Evolutionary conservation across 2,329 filamentous ascomycete species (phyloP).

Genomic region (Stemphylium vesicarium): DNA sequence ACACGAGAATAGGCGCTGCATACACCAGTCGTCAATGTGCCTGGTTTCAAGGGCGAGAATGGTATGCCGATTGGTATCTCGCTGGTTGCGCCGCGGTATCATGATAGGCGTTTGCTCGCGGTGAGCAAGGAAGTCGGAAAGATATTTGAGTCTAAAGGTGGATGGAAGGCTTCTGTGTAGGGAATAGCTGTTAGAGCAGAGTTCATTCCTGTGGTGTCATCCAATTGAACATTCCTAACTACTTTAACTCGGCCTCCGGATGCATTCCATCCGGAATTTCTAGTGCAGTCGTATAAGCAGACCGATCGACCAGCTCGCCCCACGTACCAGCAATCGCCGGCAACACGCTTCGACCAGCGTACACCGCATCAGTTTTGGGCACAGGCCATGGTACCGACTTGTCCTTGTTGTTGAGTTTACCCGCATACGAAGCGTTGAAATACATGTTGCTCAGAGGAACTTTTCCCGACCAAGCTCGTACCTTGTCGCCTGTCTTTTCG

Average conservation of each 20-base stretch:
- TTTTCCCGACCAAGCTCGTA: slow-evolving; percentile 35
- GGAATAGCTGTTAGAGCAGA: too few species aligned
- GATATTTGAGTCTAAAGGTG: slow-evolving; percentile 40
- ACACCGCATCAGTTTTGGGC: slow-evolving; percentile 33
- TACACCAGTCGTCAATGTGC: slow-evolving; percentile 68
- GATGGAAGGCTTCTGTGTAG: slow-evolving; percentile 28
- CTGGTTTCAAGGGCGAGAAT: slow-evolving; percentile 64
- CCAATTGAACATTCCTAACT: neutral
- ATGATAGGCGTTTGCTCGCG: slow-evolving; percentile 37
- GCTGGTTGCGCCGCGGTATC: slow-evolving; percentile 53
- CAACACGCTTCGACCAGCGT: slow-evolving; percentile 37
- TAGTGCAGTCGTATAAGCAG: slow-evolving; percentile 38
- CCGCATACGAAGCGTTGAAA: slow-evolving; percentile 43
- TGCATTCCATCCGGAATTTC: slow-evolving; percentile 46
- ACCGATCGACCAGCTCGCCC: slow-evolving; percentile 28
- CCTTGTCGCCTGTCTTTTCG: slow-evolving; percentile 34
- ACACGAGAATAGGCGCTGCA: slow-evolving; percentile 53
- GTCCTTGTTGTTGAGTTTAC: slow-evolving; percentile 40
- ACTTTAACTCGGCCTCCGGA: slow-evolving; percentile 39
- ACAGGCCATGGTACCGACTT: slow-evolving; percentile 37
- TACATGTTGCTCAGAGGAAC: slow-evolving; percentile 39
- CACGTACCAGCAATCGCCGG: slow-evolving; percentile 33
- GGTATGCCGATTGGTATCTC: slow-evolving; percentile 67
- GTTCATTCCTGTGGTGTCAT: neutral
- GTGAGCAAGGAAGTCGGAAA: slow-evolving; percentile 37